Percentiles rank a stretch among this genome's conserved stretches.
Evolutionary conservation across 2,329 filamentous ascomycete genomes (phyloP).

Genomic region (Aspergillus neoniger): DNA sequence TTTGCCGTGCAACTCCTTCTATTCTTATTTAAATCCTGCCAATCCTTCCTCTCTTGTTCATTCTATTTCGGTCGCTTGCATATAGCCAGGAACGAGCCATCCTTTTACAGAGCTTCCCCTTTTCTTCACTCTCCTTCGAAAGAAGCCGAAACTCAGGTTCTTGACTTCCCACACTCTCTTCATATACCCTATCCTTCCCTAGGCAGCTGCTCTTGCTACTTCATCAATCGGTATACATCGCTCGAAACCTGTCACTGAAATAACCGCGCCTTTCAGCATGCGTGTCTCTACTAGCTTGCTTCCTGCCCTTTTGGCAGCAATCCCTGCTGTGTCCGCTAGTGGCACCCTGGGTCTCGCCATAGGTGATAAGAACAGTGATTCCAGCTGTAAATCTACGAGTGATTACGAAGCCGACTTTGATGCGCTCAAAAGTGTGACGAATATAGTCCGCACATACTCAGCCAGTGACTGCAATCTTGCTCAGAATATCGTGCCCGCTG

Average conservation of each 20-base stretch:
- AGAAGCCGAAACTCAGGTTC: background rate
- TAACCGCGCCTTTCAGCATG: constrained; percentile 36
- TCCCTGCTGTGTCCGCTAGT: constrained; percentile 52
- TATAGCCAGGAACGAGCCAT: background rate
- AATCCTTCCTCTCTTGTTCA: background rate
- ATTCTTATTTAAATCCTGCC: background rate
- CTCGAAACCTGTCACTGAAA: background rate
- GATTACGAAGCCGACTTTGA: constrained; percentile 70
- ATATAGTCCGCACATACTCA: constrained; percentile 66
- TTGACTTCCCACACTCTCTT: constrained; percentile 4
- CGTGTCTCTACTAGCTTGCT: constrained; percentile 46
- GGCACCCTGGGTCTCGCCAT: constrained; percentile 67
- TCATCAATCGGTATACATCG: background rate
- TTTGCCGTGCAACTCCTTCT: background rate
- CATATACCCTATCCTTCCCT: background rate
- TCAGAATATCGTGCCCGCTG: constrained; percentile 64
- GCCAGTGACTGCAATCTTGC: constrained; percentile 67
- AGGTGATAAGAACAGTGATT: constrained; percentile 64
- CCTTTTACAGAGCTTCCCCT: constrained; percentile 1
- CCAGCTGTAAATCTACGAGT: constrained; percentile 60
- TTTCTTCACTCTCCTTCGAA: background rate
- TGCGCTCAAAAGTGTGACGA: constrained; percentile 56
- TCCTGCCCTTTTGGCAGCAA: constrained; percentile 43
- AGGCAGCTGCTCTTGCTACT: background rate
- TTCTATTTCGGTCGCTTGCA: background rate